Percentiles rank a stretch among this genome's conserved stretches.
These are phyloP conservation scores for Pleurotus djamor DNA, from an alignment of 768 basidiomycete species.

Conservation along the genomic window DNA sequence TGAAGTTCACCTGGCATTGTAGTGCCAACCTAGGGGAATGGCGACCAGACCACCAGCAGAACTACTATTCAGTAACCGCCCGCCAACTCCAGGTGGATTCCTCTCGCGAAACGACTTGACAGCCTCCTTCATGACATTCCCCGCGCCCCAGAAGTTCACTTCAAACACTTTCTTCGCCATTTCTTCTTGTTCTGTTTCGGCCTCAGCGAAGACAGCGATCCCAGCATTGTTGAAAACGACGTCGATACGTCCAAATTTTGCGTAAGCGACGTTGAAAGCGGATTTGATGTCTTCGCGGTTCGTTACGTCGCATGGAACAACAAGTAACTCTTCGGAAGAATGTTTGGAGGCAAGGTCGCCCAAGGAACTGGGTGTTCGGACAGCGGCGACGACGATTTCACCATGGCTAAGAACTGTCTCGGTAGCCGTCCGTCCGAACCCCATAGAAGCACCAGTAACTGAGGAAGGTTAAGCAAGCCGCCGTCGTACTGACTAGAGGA, in stretches of 20 bases:
- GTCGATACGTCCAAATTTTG: constrained; percentile 13
- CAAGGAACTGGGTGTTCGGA: no score
- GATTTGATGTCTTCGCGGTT: constrained; percentile 13
- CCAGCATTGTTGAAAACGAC: constrained; percentile 18
- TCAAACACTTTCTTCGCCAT: constrained; percentile 18
- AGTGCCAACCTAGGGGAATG: constrained; percentile 10
- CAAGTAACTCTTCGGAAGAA: constrained; percentile 25
- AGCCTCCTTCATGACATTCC: constrained; percentile 25
- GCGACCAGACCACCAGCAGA: constrained; percentile 20
- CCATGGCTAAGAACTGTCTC: no score
- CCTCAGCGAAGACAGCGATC: constrained; percentile 14
- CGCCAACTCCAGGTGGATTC: constrained; percentile 30
- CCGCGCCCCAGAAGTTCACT: constrained; percentile 28
- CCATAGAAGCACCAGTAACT: no score
- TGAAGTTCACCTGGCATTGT: constrained; percentile 16
- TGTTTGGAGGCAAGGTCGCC: constrained; percentile 13
- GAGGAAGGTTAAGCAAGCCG: no score
- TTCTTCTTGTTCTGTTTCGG: constrained; percentile 16
- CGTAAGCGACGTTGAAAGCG: constrained; percentile 8
- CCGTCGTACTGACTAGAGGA: no score
- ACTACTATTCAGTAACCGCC: constrained; percentile 27
- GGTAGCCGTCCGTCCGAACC: no score
- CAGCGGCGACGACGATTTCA: no score
- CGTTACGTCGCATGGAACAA: constrained; percentile 35
- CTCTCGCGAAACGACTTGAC: constrained; percentile 32